A percentile compares a stretch with the other conserved stretches of the same genome.
These are phyloP conservation scores for Suillus cothurnatus DNA, from an alignment of 768 basidiomycete genomes.

Conservation along the genomic window DNA sequence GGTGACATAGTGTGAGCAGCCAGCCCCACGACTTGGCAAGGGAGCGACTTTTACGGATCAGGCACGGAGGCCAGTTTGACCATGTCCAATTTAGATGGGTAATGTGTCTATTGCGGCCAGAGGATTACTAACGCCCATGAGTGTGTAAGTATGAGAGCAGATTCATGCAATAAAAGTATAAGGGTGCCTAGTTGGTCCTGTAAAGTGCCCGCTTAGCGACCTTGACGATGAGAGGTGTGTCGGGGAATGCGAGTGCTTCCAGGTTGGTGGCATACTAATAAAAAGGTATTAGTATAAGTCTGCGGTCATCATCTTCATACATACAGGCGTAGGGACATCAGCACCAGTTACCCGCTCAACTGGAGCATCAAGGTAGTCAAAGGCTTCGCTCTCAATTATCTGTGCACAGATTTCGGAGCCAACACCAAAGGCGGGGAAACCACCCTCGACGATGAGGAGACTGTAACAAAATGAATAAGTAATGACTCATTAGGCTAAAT, in stretches of 20 bases:
- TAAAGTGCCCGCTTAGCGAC: constrained; percentile 94
- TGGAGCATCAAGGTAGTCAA: constrained; percentile 97
- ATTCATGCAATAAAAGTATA: constrained; percentile 16
- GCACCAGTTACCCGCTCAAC: constrained; percentile 98
- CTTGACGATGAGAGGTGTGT: constrained; percentile 87
- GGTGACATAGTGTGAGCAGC: neutral
- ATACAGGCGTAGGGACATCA: constrained; percentile 93
- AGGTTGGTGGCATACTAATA: constrained; percentile 86
- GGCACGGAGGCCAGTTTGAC: neutral
- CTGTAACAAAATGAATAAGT: constrained; percentile 39
- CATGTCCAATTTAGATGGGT: neutral
- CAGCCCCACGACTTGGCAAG: neutral
- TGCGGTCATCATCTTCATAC: constrained; percentile 31
- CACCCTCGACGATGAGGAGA: constrained; percentile 94
- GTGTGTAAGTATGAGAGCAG: constrained; percentile 15
- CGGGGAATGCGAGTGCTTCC: constrained; percentile 92
- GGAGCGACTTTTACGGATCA: neutral
- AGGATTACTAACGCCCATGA: constrained; percentile 20
- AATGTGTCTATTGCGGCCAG: constrained; percentile 22
- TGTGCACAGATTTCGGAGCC: constrained; percentile 99
- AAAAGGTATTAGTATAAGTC: constrained; percentile 13
- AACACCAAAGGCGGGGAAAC: constrained; percentile 98
- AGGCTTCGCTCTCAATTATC: constrained; percentile 96
- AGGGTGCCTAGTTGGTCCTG: constrained; percentile 63
- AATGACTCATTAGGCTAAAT: neutral